Base-by-base conservation (phyloP, 179 eudicot species). In the Heliamphora ciliata region DNA sequence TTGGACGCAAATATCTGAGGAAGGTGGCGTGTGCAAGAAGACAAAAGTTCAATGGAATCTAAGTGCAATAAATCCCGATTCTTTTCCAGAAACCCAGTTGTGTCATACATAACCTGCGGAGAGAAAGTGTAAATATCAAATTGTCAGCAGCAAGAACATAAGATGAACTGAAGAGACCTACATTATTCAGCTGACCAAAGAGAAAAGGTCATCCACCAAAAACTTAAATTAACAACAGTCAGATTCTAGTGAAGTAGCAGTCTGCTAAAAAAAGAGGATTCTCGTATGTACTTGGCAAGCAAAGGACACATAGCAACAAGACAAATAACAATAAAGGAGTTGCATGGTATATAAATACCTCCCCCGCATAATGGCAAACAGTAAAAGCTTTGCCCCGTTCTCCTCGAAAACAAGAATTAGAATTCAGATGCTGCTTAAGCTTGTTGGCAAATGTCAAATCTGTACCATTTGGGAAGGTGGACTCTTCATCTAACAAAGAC, bases 401-500 rank as follows among this genome's bases (percentile, higher is more conserved):
- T 87, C 97, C 98, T 89, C 86, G 87, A 83, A 97, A 97, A 82
- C 91, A 93, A 51, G 92, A 84, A 84, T 91, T 90, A 55, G 92
- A 81, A 47, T 87, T 84, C 85, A 97, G 82, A 83, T 97, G 99
- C 83, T 97, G 91, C 88, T 91, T 94, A 65, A 97, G 97, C 91
- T 97, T 97, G 87, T 89, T 82, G 74, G 99, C 98, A 81, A 97
- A 94, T 54, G 92, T 90, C 88, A 92, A 78, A 86, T 97, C 99
- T 80, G 99, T 93, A 77, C 92, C 99, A 88, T 94, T 97, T 14
- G 99, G 98, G 82, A 94, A 94, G 79, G 93, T 97, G 74, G 99
- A 97, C 86, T 94, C 98, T 82, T 97, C 99, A 82, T 97, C 98
- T 78, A 97, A 87, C 83, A 97, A 82, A 80, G 99, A 94, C 84